Conservation (phyloP, 202 grass and related monocot genomes). For the Carex arenaria region DNA sequence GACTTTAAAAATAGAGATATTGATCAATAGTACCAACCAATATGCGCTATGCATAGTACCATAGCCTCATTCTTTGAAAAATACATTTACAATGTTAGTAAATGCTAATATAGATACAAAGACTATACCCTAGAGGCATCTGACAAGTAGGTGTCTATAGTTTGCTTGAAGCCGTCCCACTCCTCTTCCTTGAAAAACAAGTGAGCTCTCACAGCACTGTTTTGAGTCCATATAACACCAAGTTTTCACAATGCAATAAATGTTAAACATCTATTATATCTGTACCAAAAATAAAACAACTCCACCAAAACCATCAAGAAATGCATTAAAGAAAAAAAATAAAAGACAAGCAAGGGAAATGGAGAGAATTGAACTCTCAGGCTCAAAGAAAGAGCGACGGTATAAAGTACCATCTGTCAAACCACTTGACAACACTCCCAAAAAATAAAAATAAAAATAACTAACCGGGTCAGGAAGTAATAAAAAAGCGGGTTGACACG, state of each 20-base stretch:
- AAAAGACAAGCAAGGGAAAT: slow-evolving; percentile 57
- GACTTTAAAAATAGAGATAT: too few relatives aligned
- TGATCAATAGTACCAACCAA: too few relatives aligned
- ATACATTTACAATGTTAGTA: slow-evolving; percentile 10
- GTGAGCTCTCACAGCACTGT: slow-evolving; percentile 83
- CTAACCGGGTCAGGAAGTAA: slow-evolving; percentile 22
- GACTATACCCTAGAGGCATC: slow-evolving; percentile 73
- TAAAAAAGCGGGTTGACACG: slow-evolving; percentile 26
- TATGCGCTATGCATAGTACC: too few relatives aligned
- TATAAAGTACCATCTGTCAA: slow-evolving; percentile 38
- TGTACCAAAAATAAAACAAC: slow-evolving; percentile 14
- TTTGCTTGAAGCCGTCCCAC: slow-evolving; percentile 82
- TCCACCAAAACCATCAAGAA: slow-evolving; percentile 16
- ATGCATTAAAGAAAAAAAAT: slow-evolving; percentile 31
- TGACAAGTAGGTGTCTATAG: slow-evolving; percentile 63
- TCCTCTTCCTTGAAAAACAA: slow-evolving; percentile 92
- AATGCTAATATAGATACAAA: slow-evolving; percentile 7
- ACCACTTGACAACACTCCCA: slow-evolving; percentile 65
- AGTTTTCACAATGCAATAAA: slow-evolving; percentile 27
- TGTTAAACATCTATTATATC: slow-evolving; percentile 44
- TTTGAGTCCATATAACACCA: slow-evolving; percentile 39
- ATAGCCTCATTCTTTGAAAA: neutral
- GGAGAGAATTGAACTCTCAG: slow-evolving; percentile 98
- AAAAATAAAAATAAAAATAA: slow-evolving; percentile 20
- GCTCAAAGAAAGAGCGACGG: slow-evolving; percentile 85